Base-by-base conservation (phyloP, 306 rosid species). In the Cicer cuneatum region DNA sequence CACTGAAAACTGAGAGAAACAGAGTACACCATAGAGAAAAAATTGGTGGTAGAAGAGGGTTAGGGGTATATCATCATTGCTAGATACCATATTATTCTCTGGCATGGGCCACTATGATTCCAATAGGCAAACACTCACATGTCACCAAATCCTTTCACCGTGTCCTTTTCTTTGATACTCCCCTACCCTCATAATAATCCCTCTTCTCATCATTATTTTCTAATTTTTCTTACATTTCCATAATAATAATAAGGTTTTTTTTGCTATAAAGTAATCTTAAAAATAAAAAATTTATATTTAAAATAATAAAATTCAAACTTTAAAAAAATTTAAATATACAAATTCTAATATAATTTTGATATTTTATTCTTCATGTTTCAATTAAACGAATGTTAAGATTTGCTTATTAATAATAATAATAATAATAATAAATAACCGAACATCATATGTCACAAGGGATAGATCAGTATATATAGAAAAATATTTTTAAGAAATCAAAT, bases 41-140 rank as follows among this genome's bases (percentile, higher is more conserved):
- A 57, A 46, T 40, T 46, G 12, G 33, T 24, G 33, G 33, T 24
- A 24, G 33, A 24, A 24, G 4, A 24, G 45, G 47, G 33, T 60
- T 61, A 60, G 12, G 60, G 76, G 83, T 10, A 57, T 19, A 80
- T 82, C 86, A 89, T 90, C 61, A 84, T 90, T 88, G 85, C 90
- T 53, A 79, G 46, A 79, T 78, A 88, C 86, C 85, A 74, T 76
- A 85, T 84, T 81, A 86, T 88, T 88, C 88, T 43, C 85, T 90
- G 90, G 66, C 91, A 85, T 78, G 88, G 87, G 83, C 87, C 92
- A 86, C 83, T 74, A 76, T 83, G 75, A 83, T 87, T 86, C 83
- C 81, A 77, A 78, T 82, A 43, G 68, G 33, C 45, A 72, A 61
- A 81, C 62, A 54, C 80, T 90, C 87, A 90, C 88, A 84, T 86